Base-by-base conservation (phyloP, 2,329 filamentous ascomycete genomes). In the Calonectria naviculata region DNA sequence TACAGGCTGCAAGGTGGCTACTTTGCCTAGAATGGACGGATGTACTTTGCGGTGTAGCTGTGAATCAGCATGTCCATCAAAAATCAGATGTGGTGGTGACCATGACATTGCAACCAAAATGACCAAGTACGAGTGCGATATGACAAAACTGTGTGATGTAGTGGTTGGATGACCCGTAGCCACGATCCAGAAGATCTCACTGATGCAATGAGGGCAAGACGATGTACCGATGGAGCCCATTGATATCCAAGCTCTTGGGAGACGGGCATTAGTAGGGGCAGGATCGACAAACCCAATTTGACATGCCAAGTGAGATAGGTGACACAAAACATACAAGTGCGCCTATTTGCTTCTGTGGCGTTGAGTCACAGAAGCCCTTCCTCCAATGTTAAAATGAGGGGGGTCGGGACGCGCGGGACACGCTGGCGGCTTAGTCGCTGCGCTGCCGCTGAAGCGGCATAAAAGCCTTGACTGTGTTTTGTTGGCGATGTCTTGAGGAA, bases 41-140 rank as follows among this genome's bases (percentile, higher is more conserved):
- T 34, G 54, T 65, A 38, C 12, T 34, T 61, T 42, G 41, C 60
- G 49, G 67, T 61, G 64, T 63, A 44, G 52, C 49, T 19, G 56
- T 19, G 56, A 29, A 26, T 26, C 52, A 15, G 44, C 46, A n/a
- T 21, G 29, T 36, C 21, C 28, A n/a, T 41, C 3, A 9, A 52
- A 52, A n/a, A 38, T 21, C 24, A 41, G 44, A 29, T 42, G 36
- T 41, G 49, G 13, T 65, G 26, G 54, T 13, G 19, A 52, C 49
- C 42, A 44, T 60, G 26, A 31, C 52, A 26, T 26, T 21, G 44
- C 61, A 34, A 44, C 44, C 42, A 24, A 38, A 21, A 29, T 38
- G 31, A 46, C 29, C 54, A 41, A 28, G 15, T 19, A 54, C 31
- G 47, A 38, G 19, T 60, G 49, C 31, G 15, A 21, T 34, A 46